phyloP scores from a whole-genome alignment of 805 yeast genomes.

The Clavispora carvajalis region DNA sequence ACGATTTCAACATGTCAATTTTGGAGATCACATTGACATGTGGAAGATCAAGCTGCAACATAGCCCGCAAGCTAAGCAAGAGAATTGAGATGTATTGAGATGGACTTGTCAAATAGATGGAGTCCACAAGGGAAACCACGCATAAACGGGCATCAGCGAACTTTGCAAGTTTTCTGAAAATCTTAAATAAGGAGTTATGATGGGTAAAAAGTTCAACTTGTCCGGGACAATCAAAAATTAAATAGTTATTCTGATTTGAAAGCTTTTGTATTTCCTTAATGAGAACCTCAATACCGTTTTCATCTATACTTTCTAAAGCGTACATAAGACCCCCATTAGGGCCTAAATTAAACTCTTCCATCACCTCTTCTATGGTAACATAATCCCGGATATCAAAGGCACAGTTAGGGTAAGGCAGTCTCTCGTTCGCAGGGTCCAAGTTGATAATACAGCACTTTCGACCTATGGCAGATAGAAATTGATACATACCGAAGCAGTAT shows the following conservation, averaged over 20 bases:
- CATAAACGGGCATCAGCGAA: conserved; percentile 64
- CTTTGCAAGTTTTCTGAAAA: conserved; percentile 57
- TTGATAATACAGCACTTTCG: conserved; percentile 80
- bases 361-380: conserved; percentile 69
- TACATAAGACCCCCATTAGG: conserved; percentile 90
- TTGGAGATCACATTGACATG: conserved; percentile 91
- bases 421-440: conserved; percentile 88
- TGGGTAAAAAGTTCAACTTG: conserved; percentile 94
- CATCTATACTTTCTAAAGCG: conserved; percentile 68
- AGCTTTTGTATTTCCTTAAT: conserved; percentile 51
- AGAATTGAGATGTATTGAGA: conserved; percentile 83
- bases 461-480: conserved; percentile 91
- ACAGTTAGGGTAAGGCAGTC: conserved; percentile 56
- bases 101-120: conserved; percentile 76
- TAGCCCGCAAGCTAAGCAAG: conserved; percentile 76
- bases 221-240: conserved; percentile 90
- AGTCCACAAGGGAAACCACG: conserved; percentile 83
- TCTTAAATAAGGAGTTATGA: conserved; percentile 64
- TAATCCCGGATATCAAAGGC: conserved; percentile 76
- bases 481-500: conserved; percentile 86
- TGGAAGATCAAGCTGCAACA: conserved; percentile 90
- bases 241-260: conserved; percentile 50
- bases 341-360: conserved; percentile 67
- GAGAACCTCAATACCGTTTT: conserved; percentile 43
- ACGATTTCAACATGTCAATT: conserved; percentile 72